Percentiles rank a stretch among this genome's conserved stretches.
Conservation (phyloP, 495 filamentous ascomycete species). For the Cercophora samala region DNA sequence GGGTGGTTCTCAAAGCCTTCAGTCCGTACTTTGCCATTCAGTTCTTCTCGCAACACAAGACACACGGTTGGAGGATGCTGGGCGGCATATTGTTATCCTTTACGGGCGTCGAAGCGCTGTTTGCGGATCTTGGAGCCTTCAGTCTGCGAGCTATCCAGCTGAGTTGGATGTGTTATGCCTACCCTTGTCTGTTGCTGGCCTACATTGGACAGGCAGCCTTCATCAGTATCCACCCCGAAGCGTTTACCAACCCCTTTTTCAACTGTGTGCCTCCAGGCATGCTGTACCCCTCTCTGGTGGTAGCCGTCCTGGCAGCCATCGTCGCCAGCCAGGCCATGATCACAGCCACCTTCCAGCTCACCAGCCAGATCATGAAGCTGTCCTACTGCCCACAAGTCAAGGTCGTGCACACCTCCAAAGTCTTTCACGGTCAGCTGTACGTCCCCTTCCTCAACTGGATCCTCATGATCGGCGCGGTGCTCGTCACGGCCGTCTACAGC, state of each 20-base stretch:
- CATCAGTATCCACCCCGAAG: constrained; percentile 57
- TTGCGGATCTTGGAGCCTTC: constrained; percentile 74
- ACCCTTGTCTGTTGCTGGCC: constrained; percentile 64
- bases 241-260: constrained; percentile 70
- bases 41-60: constrained; percentile 60
- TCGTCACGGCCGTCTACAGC: constrained; percentile 68
- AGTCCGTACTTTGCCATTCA: constrained; percentile 61
- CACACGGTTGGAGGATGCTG: constrained; percentile 61
- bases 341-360: constrained; percentile 62
- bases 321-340: constrained; percentile 77
- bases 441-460: constrained; percentile 71
- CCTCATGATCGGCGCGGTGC: constrained; percentile 66
- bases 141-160: constrained; percentile 58
- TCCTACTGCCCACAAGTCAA: constrained; percentile 75
- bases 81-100: constrained; percentile 69
- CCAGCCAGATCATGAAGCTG: constrained; percentile 68
- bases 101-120: constrained; percentile 71
- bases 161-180: constrained; percentile 60
- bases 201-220: constrained; percentile 73
- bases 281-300: constrained; percentile 60
- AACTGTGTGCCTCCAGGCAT: constrained; percentile 62
- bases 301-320: constrained; percentile 66
- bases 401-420: constrained; percentile 60
- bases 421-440: constrained; percentile 69
- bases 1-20: constrained; percentile 68